Evolutionary conservation across 495 filamentous ascomycete genomes (phyloP), one percentile per base, ranked within the genome.

Genomic region (Chaetomium fimeti): DNA sequence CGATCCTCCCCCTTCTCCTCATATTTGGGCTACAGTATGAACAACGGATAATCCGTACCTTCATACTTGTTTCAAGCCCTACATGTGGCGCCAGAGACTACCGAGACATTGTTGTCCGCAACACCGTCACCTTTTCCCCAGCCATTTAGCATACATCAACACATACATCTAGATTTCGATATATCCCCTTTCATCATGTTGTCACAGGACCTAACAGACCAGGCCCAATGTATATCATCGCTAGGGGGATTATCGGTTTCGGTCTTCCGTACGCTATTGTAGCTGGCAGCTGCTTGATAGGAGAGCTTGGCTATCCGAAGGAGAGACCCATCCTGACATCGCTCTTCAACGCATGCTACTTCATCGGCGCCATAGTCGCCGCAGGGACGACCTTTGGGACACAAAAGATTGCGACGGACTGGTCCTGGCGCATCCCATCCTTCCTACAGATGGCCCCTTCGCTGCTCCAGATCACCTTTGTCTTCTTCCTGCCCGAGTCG

Each of bases 351-450:
- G 82, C 84, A 5, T 82, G 79, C 22, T 89, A 84, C 71, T 89
- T 85, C 69, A 76, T 88, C 64, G 86, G 87, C 7, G 79, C 82
- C 55, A 84, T 89, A 57, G 77, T 84, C 18, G 86, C 85, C 18
- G 85, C 85, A 0, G 80, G 81, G 12, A 76, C 83, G 7, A 83
- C 81, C 0, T 80, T 83, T 57, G 86, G 86, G 9, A 89, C 85
- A 1, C 80, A 84, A 60, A 67, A 67, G 7, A 85, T 88, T 60
- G 32, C 76, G 0, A 80, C 74, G 61, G 76, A 85, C 59, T 89
- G 87, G 87, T 81, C 85, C 5, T 89, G 86, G 87, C 76, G 85
- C 47, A 84, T 88, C 28, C 87, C 87, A 1, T 87, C 82, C 0
- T 70, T 85, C 3, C 72, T 87, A 2, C 85, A 87, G 65, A 77